phyloP scores from a whole-genome alignment of 805 yeast species.

The Yarrowia sp. region DNA sequence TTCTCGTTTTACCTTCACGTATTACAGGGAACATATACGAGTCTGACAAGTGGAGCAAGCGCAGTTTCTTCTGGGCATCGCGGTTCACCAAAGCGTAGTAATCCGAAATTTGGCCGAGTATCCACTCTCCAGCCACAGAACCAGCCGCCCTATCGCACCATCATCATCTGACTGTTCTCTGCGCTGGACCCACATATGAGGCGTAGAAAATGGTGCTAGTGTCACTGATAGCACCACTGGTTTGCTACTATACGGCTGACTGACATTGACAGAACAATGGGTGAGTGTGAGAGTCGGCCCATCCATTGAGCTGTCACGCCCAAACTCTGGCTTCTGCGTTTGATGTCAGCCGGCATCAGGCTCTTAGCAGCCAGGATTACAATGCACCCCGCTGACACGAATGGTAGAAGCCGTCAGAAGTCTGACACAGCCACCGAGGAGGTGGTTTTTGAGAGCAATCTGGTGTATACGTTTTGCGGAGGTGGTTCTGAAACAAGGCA shows the following conservation, averaged over 20 bases:
- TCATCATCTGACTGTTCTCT: background rate
- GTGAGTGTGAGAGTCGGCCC: background rate
- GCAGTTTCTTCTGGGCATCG: background rate
- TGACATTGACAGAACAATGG: constrained; percentile 12
- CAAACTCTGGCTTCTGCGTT: too few species aligned
- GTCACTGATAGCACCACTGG: background rate
- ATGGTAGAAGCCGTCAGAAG: background rate
- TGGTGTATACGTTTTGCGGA: too few species aligned
- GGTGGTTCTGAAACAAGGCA: too few species aligned
- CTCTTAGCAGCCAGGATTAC: background rate
- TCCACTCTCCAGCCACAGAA: background rate
- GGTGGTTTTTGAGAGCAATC: background rate
- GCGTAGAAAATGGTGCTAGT: background rate
- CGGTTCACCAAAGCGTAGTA: background rate
- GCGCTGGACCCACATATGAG: background rate
- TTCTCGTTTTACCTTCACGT: background rate
- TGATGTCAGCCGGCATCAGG: too few species aligned
- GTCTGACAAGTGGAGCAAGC: too few species aligned
- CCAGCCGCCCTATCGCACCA: background rate
- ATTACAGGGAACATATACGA: background rate
- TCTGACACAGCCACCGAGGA: background rate
- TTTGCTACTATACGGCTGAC: background rate
- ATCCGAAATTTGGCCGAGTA: background rate
- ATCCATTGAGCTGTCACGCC: too few species aligned
- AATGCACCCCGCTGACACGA: background rate